Evolutionary conservation across 164 flowering plant genomes (phyloP).

Genomic region (Kingdonia uniflora): DNA sequence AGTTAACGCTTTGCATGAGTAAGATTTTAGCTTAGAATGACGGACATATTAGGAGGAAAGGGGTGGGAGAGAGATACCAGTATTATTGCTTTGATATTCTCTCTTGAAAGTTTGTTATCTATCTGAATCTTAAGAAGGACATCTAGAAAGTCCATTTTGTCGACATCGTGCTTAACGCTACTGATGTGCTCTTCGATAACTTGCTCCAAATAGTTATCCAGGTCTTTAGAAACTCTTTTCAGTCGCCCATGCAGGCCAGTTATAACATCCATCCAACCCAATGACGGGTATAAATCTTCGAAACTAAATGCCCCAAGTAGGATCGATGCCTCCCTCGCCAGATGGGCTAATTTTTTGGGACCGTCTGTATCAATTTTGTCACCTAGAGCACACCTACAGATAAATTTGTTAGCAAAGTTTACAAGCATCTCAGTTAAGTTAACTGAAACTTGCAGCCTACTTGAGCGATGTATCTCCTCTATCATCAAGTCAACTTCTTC

Average conservation of each 20-base stretch:
- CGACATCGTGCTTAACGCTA: neutral
- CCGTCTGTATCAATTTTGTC: neutral
- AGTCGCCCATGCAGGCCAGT: neutral
- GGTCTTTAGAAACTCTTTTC: neutral
- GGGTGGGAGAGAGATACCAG: neutral
- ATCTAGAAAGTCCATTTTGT: neutral
- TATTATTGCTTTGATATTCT: neutral
- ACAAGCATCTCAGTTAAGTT: neutral
- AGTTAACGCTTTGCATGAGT: neutral
- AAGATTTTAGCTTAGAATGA: neutral
- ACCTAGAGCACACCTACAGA: neutral
- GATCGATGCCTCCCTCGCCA: neutral
- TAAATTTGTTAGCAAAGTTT: neutral
- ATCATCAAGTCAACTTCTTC: neutral
- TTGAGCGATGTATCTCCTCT: neutral
- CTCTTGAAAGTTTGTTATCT: neutral
- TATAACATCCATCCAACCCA: slow-evolving; percentile 1
- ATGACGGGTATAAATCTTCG: too few relatives aligned
- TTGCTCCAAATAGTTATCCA: too few relatives aligned
- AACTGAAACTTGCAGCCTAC: neutral
- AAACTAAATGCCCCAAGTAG: neutral
- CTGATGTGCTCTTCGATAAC: neutral
- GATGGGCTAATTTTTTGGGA: neutral
- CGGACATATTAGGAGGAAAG: neutral
- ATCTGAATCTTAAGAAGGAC: neutral